A percentile compares a stretch with the other conserved stretches of the same genome.
These are phyloP conservation scores for Rhizopogon rudus DNA, from an alignment of 768 basidiomycete genomes.

Conservation along the genomic window DNA sequence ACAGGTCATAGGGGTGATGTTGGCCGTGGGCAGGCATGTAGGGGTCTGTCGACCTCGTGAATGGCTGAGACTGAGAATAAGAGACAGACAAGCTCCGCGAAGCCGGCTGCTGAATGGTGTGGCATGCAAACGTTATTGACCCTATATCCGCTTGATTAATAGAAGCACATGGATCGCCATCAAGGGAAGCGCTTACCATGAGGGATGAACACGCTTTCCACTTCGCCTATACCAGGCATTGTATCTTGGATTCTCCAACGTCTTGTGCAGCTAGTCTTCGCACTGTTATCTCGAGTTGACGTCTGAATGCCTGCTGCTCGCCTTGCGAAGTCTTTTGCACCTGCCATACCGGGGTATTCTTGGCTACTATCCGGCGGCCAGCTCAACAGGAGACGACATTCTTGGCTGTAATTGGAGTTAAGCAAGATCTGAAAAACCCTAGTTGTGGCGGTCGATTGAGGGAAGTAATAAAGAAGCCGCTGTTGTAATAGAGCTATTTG, in stretches of 20 bases:
- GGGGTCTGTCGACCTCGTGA: slow-evolving; percentile 20
- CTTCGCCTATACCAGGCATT: slow-evolving; percentile 59
- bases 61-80: slow-evolving; percentile 20
- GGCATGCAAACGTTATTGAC: slow-evolving; percentile 36
- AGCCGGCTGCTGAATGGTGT: slow-evolving; percentile 24
- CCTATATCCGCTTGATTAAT: slow-evolving; percentile 17
- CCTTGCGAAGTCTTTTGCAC: slow-evolving; percentile 43
- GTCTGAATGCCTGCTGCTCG: slow-evolving; percentile 64
- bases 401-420: slow-evolving; percentile 35
- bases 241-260: slow-evolving; percentile 71
- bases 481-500: slow-evolving; percentile 57
- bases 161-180: slow-evolving; percentile 30
- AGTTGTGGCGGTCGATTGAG: slow-evolving; percentile 44
- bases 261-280: slow-evolving; percentile 84
- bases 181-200: slow-evolving; percentile 57
- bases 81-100: slow-evolving; percentile 15
- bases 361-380: slow-evolving; percentile 67
- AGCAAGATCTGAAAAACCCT: slow-evolving; percentile 78
- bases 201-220: slow-evolving; percentile 87
- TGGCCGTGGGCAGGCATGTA: slow-evolving; percentile 21
- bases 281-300: slow-evolving; percentile 50
- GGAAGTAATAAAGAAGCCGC: slow-evolving; percentile 51
- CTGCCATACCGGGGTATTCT: slow-evolving; percentile 36
- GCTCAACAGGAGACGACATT: slow-evolving; percentile 56
- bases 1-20: slow-evolving; percentile 22